These are phyloP conservation scores for Solanum habrochaites DNA, from an alignment of 257 asterid species.

Conservation along the genomic window DNA sequence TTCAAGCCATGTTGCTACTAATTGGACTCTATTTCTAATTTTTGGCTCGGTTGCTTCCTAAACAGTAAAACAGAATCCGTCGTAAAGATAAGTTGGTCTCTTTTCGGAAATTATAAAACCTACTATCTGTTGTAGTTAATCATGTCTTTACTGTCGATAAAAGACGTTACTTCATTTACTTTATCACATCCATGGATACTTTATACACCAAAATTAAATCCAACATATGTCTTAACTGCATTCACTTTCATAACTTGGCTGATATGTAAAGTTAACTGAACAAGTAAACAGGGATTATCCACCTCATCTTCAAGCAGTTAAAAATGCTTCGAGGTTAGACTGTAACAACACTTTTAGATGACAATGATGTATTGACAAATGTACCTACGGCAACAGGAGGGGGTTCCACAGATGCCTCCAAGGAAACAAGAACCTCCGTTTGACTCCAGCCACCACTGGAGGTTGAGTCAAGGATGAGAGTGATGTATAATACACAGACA, in stretches of 20 bases:
- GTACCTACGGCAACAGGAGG: background rate
- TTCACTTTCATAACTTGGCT: background rate
- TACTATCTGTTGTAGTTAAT: too few species aligned
- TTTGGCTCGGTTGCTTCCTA: background rate
- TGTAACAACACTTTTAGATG: conserved; percentile 13
- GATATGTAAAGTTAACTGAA: background rate
- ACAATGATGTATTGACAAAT: conserved; percentile 35
- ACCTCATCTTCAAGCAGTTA: conserved; percentile 14
- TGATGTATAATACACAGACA: conserved; percentile 12
- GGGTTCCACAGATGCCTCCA: background rate
- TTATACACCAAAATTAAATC: background rate
- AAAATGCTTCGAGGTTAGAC: conserved; percentile 25
- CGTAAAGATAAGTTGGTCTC: too few species aligned
- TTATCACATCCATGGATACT: background rate
- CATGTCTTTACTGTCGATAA: background rate
- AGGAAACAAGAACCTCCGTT: background rate
- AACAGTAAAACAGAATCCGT: too few species aligned
- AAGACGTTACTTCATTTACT: background rate
- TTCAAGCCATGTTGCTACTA: background rate
- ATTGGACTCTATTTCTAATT: background rate
- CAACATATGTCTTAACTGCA: background rate
- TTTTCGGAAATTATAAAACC: too few species aligned
- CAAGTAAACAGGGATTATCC: conserved; percentile 1
- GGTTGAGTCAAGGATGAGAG: background rate
- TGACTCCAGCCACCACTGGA: background rate